These are phyloP conservation scores for Rhytidhysteron rufulum DNA, from an alignment of 2,329 filamentous ascomycete species.

Conservation along the genomic window DNA sequence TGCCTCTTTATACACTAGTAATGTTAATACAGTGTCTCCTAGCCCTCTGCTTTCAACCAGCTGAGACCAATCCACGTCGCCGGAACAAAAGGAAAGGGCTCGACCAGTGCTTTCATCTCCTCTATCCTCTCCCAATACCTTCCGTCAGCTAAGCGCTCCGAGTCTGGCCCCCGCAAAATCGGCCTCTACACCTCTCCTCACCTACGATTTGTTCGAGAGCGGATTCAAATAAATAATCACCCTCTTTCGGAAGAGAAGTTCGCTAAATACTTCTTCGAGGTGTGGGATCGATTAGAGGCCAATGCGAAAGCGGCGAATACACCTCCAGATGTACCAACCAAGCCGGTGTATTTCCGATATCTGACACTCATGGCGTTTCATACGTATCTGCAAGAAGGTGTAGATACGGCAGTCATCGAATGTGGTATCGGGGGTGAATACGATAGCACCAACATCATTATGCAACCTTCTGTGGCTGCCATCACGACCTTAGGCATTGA, in stretches of 20 bases:
- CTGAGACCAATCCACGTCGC: conserved; percentile 75
- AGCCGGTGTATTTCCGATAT: conserved; percentile 91
- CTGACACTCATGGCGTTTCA: conserved; percentile 86
- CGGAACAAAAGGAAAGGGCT: conserved; percentile 93
- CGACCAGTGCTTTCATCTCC: conserved; percentile 78
- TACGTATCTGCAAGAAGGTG: conserved; percentile 70
- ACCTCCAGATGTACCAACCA: conserved; percentile 53
- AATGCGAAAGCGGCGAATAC: conserved; percentile 50
- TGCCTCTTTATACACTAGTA: too few species aligned
- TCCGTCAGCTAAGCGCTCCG: conserved; percentile 29
- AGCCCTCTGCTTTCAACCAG: conserved; percentile 60
- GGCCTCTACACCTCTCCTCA: conserved; percentile 87
- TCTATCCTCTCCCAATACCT: conserved; percentile 68
- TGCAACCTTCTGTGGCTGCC: conserved; percentile 64
- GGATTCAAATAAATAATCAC: conserved; percentile 73
- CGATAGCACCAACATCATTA: conserved; percentile 84
- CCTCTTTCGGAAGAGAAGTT: conserved; percentile 68
- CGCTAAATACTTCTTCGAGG: conserved; percentile 73
- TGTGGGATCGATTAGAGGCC: conserved; percentile 68
- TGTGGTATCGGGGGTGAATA: conserved; percentile 93
- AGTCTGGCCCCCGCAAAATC: conserved; percentile 50
- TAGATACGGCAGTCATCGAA: conserved; percentile 79
- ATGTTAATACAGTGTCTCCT: too few species aligned
- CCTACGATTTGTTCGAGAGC: conserved; percentile 75
- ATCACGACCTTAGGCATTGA: conserved; percentile 83